phyloP scores from a whole-genome alignment of 495 filamentous ascomycete genomes.

The Tuber umbilicatum region DNA sequence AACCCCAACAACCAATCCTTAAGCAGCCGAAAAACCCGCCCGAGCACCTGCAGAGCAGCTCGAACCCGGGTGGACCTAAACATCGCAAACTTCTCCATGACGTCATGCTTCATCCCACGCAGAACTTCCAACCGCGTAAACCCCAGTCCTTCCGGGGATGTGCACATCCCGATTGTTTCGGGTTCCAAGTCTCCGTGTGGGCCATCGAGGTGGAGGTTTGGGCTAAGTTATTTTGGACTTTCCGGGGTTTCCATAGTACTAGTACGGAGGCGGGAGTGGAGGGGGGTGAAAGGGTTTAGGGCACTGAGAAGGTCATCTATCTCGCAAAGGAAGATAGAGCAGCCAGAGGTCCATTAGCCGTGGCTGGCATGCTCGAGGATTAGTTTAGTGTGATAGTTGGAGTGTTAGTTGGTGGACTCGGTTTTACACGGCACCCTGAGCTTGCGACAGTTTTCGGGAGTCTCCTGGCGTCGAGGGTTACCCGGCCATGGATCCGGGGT shows the following conservation, averaged over 20 bases:
- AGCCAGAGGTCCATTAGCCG: not conserved
- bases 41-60: not conserved
- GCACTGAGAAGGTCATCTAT: not conserved
- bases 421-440: not conserved
- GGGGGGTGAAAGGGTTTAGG: not conserved
- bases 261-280: not conserved
- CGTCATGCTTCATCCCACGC: not conserved
- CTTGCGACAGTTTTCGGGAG: not conserved
- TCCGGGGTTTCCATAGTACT: not conserved
- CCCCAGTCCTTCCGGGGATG: not conserved
- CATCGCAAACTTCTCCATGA: not conserved
- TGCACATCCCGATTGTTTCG: not conserved
- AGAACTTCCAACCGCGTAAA: not conserved
- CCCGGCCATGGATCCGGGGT: not conserved
- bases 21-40: not conserved
- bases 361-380: not conserved
- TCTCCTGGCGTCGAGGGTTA: not conserved
- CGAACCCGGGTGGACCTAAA: not conserved
- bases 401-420: not conserved
- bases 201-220: not conserved
- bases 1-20: too few relatives aligned
- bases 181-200: not conserved
- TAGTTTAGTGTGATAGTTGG: not conserved
- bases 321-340: not conserved
- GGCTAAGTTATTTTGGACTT: not conserved